These are phyloP conservation scores for Claviceps sorghi DNA, from an alignment of 2,329 filamentous ascomycete genomes.

Conservation along the genomic window DNA sequence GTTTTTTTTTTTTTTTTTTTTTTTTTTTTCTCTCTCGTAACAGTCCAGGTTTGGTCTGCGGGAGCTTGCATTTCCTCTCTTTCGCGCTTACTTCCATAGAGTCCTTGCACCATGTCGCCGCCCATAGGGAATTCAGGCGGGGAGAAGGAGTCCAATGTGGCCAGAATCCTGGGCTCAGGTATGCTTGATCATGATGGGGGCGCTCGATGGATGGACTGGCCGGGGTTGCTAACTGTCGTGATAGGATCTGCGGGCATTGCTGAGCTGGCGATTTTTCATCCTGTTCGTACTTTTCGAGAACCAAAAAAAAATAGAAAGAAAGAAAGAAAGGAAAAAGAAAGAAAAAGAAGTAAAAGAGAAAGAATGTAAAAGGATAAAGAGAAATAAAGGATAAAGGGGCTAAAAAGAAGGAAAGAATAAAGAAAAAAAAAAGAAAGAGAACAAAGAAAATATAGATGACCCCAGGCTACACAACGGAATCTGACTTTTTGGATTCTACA, in stretches of 20 bases:
- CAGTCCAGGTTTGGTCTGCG: too few relatives aligned
- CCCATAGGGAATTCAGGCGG: conserved; percentile 26
- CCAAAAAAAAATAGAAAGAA: background rate
- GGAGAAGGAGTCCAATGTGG: conserved; percentile 76
- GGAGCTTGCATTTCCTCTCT: background rate
- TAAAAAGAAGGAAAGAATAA: too few relatives aligned
- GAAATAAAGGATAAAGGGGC: too few relatives aligned
- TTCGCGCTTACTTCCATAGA: background rate
- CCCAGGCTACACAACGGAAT: background rate
- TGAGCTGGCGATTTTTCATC: conserved; percentile 85
- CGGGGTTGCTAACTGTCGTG: conserved; percentile 9
- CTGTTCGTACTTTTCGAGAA: conserved; percentile 36
- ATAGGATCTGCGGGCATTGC: conserved; percentile 83
- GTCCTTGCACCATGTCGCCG: conserved; percentile 42
- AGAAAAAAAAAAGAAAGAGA: too few relatives aligned
- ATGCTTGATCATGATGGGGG: conserved; percentile 8
- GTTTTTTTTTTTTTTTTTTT: too few relatives aligned
- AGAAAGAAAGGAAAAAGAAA: too few relatives aligned
- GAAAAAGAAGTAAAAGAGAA: too few relatives aligned
- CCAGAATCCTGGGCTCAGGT: conserved; percentile 88
- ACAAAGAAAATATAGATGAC: background rate
- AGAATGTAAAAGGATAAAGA: too few relatives aligned
- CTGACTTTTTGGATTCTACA: conserved; percentile 18
- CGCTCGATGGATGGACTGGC: background rate
- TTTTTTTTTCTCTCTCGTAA: too few relatives aligned